phyloP scores from a whole-genome alignment of 768 basidiomycete genomes.

The Lactarius quietus region DNA sequence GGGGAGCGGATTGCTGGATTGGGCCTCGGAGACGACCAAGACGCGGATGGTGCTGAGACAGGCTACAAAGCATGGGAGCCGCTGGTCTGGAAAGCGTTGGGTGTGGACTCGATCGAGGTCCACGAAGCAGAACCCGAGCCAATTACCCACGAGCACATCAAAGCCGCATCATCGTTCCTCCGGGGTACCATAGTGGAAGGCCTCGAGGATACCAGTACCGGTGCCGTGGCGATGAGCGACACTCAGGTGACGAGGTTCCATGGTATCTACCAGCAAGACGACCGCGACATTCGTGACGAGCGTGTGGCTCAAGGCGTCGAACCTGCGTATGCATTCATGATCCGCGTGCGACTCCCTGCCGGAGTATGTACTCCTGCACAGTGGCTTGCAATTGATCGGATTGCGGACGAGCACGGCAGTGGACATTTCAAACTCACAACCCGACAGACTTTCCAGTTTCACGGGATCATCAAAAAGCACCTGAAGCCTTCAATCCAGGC shows the following conservation, averaged over 20 bases:
- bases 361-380: constrained; percentile 91
- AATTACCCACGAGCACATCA: constrained; percentile 99
- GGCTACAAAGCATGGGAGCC: constrained; percentile 98
- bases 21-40: constrained; percentile 95
- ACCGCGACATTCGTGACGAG: constrained; percentile 97
- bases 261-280: constrained; percentile 95
- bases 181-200: constrained; percentile 96
- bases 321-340: constrained; percentile 67
- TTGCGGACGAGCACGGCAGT: constrained; percentile 92
- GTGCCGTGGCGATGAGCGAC: constrained; percentile 87
- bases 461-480: constrained; percentile 96
- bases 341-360: constrained; percentile 84
- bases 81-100: constrained; percentile 87
- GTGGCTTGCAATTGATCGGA: constrained; percentile 95
- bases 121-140: constrained; percentile 92
- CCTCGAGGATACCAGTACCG: constrained; percentile 78
- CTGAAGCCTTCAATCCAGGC: constrained; percentile 95
- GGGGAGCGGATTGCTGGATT: constrained; percentile 69
- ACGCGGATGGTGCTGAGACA: constrained; percentile 92
- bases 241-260: constrained; percentile 98
- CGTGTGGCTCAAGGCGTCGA: constrained; percentile 89
- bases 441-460: constrained; percentile 98
- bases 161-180: constrained; percentile 89
- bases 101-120: constrained; percentile 86
- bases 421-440: constrained; percentile 98